Conservation (phyloP, 2,329 filamentous ascomycete genomes). For the Bipolaris cookei region DNA sequence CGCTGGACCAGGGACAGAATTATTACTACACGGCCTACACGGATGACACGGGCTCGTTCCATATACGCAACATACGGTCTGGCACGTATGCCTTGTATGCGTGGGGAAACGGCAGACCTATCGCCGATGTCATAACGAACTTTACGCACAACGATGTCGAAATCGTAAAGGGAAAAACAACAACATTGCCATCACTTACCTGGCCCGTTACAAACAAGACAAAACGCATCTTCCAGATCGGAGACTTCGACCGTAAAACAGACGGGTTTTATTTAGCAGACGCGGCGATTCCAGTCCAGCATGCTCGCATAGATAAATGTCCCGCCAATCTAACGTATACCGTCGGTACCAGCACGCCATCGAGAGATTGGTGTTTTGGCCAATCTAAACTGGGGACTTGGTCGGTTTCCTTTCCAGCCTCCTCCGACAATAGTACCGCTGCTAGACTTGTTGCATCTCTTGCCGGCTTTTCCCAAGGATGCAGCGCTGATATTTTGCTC, state of each 20-base stretch:
- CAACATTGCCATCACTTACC: conserved; percentile 49
- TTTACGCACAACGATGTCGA: conserved; percentile 52
- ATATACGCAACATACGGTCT: conserved; percentile 53
- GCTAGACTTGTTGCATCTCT: conserved; percentile 54
- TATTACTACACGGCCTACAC: conserved; percentile 61
- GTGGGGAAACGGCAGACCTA: conserved; percentile 56
- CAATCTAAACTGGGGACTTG: conserved; percentile 50
- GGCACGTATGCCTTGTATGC: conserved; percentile 58
- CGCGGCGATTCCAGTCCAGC: conserved; percentile 51
- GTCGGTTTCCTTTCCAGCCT: conserved; percentile 41
- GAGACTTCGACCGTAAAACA: conserved; percentile 56
- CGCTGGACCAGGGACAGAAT: conserved; percentile 56
- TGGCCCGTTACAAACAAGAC: conserved; percentile 51
- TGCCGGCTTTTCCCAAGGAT: conserved; percentile 55
- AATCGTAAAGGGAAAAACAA: conserved; percentile 45
- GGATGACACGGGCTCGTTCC: conserved; percentile 53
- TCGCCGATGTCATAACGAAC: conserved; percentile 56
- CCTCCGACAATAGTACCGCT: conserved; percentile 26
- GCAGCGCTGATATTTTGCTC: conserved; percentile 50
- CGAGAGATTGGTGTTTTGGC: conserved; percentile 58
- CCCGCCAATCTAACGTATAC: conserved; percentile 56
- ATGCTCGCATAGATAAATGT: conserved; percentile 54
- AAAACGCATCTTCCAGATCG: conserved; percentile 57
- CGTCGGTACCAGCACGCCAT: conserved; percentile 44
- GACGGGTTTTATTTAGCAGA: conserved; percentile 54